These are phyloP conservation scores for Ceratocystis diversiconidia DNA, from an alignment of 2,329 filamentous ascomycete genomes.

Conservation along the genomic window DNA sequence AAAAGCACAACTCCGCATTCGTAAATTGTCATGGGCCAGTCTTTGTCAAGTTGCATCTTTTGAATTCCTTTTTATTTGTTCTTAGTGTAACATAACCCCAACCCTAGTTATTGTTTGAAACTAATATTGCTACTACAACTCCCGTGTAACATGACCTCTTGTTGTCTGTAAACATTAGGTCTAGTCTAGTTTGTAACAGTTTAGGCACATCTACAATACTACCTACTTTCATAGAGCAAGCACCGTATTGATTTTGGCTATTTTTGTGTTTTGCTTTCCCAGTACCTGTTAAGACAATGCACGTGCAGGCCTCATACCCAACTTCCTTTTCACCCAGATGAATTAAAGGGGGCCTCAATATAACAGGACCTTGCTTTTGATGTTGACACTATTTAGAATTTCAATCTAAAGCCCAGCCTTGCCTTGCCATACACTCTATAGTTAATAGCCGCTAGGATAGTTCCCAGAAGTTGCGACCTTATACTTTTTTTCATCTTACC, in stretches of 20 bases:
- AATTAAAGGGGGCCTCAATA: neutral
- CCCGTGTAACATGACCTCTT: too few relatives aligned
- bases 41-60: neutral
- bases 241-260: too few relatives aligned
- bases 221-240: too few relatives aligned
- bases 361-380: neutral
- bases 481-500: too few relatives aligned
- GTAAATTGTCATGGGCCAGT: neutral
- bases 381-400: neutral
- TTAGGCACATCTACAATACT: neutral
- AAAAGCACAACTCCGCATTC: neutral
- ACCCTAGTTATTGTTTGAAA: neutral
- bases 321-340: neutral
- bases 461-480: too few relatives aligned
- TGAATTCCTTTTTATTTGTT: neutral
- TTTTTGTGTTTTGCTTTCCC: too few relatives aligned
- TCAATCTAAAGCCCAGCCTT: neutral
- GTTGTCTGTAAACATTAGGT: too few relatives aligned
- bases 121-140: too few relatives aligned
- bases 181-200: too few relatives aligned
- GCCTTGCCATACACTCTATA: neutral
- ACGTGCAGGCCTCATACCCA: neutral
- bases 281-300: neutral
- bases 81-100: neutral
- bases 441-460: neutral